A percentile compares a stretch with the other conserved stretches of the same genome.
Conservation (phyloP, 2,329 filamentous ascomycete species). For the Dactylella cylindrospora region DNA sequence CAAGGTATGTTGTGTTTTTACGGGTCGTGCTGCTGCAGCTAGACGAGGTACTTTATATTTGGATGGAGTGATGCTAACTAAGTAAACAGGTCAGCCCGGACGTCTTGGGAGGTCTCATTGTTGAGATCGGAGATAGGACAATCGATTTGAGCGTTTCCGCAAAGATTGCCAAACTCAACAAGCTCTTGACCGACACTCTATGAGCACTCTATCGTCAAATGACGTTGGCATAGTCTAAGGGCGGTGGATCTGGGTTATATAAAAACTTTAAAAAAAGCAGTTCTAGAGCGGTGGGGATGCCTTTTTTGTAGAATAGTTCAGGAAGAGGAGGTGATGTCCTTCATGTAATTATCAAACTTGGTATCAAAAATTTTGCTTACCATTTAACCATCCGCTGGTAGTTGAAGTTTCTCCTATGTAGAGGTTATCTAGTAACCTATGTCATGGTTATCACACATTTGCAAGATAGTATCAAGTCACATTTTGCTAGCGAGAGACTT, state of each 20-base stretch:
- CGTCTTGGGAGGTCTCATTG: slow-evolving; percentile 87
- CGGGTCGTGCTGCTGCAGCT: too few species aligned
- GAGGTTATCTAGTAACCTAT: too few species aligned
- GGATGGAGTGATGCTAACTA: neutral
- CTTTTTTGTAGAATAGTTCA: slow-evolving; percentile 43
- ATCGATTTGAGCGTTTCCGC: slow-evolving; percentile 95
- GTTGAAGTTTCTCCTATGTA: too few species aligned
- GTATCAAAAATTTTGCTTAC: too few species aligned
- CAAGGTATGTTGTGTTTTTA: slow-evolving; percentile 62
- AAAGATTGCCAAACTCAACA: slow-evolving; percentile 98
- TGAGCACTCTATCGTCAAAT: slow-evolving; percentile 59
- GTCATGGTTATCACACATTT: too few species aligned
- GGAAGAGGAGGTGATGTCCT: slow-evolving; percentile 18
- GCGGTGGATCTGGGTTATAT: neutral
- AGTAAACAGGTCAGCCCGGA: slow-evolving; percentile 78
- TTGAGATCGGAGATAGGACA: slow-evolving; percentile 96
- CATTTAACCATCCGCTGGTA: too few species aligned
- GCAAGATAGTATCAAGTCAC: too few species aligned
- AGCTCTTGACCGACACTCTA: slow-evolving; percentile 93
- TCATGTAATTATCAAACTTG: slow-evolving; percentile 44
- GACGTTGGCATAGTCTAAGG: neutral
- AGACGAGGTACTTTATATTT: too few species aligned
- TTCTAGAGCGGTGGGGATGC: neutral
- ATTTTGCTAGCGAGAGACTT: too few species aligned
- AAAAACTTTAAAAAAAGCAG: neutral